Conservation (phyloP, 2,329 filamentous ascomycete species). For the Diaporthe australafricana region DNA sequence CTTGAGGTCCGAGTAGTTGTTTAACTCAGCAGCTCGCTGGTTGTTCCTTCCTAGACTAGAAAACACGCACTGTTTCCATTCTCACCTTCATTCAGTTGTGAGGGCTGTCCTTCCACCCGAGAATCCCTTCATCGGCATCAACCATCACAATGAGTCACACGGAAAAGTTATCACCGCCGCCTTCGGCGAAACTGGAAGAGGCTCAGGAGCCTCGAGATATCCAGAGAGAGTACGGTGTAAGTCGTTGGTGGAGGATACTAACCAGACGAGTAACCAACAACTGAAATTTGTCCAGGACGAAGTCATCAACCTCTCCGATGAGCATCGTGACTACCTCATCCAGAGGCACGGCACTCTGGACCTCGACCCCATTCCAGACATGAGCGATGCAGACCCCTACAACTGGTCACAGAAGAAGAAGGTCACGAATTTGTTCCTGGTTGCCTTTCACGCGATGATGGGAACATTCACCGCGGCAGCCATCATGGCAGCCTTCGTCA, state of each 20-base stretch:
- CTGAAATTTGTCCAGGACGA: constrained; percentile 20
- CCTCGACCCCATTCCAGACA: constrained; percentile 63
- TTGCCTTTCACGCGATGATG: constrained; percentile 65
- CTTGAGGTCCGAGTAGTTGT: constrained; percentile 4
- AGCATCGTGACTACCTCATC: constrained; percentile 62
- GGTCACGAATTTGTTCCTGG: constrained; percentile 61
- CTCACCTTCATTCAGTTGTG: neutral
- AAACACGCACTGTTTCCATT: neutral
- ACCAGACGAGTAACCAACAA: neutral
- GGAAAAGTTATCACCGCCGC: constrained; percentile 29
- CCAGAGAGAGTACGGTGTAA: constrained; percentile 26
- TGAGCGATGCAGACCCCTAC: constrained; percentile 63
- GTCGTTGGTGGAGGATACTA: neutral
- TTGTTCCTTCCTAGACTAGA: neutral
- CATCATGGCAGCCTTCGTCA: constrained; percentile 65
- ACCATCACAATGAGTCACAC: constrained; percentile 23
- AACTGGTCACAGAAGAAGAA: constrained; percentile 69
- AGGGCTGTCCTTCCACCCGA: neutral
- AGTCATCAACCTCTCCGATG: constrained; percentile 48
- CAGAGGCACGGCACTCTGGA: constrained; percentile 64
- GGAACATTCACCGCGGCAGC: constrained; percentile 40
- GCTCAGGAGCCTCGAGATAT: constrained; percentile 6
- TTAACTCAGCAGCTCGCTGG: neutral
- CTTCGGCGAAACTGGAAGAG: constrained; percentile 31
- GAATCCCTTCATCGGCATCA: neutral